These are phyloP conservation scores for Brassica napus DNA, from an alignment of 345 rosid species.

Conservation along the genomic window Da-Ae NC_063443.1:11935501-11936000, in stretches of 20 bases:
- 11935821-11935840: constrained; percentile 11
- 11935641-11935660: constrained; percentile 69
- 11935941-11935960: constrained; percentile 83
- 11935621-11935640: constrained; percentile 63
- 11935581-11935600: background rate
- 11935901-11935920: constrained; percentile 72
- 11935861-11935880: constrained; percentile 48
- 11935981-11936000: constrained; percentile 77
- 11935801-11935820: constrained; percentile 30
- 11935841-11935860: constrained; percentile 22
- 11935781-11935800: constrained; percentile 34
- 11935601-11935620: constrained; percentile 39
- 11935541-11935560: background rate
- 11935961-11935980: constrained; percentile 98
- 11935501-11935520: constrained; percentile 28
- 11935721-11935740: constrained; percentile 45
- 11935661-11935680: constrained; percentile 88
- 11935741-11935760: constrained; percentile 32
- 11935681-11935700: constrained; percentile 83
- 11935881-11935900: constrained; percentile 64
- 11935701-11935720: constrained; percentile 72
- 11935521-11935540: constrained; percentile 32
- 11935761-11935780: constrained; percentile 45
- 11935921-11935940: constrained; percentile 72
- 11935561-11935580: background rate